Evolutionary conservation across 2,329 filamentous ascomycete species (phyloP).

Genomic region (Pyrenochaeta sp.): DNA sequence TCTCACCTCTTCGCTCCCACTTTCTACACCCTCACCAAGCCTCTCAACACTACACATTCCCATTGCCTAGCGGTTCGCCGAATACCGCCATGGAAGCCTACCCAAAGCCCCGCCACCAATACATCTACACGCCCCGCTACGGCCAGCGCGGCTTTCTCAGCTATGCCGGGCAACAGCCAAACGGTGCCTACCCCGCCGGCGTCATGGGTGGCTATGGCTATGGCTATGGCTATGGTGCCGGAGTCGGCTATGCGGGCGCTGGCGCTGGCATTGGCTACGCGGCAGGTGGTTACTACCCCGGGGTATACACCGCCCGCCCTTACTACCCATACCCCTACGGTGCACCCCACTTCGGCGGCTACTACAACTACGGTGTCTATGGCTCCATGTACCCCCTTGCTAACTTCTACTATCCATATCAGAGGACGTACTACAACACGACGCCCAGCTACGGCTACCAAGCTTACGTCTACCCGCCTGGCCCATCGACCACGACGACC

Average conservation of each 20-base stretch:
- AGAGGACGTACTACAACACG: slow-evolving; percentile 42
- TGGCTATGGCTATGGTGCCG: slow-evolving; percentile 23
- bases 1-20: slow-evolving; percentile 1
- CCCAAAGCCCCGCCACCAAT: slow-evolving; percentile 44
- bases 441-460: slow-evolving; percentile 31
- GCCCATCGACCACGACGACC: slow-evolving; percentile 21
- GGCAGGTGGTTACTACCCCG: slow-evolving; percentile 31
- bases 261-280: slow-evolving; percentile 24
- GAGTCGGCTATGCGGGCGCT: slow-evolving; percentile 19
- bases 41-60: background rate
- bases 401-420: slow-evolving; percentile 46
- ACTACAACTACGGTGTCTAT: slow-evolving; percentile 35
- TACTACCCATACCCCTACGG: slow-evolving; percentile 30
- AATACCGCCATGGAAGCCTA: slow-evolving; percentile 27
- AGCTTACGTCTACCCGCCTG: slow-evolving; percentile 36
- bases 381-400: slow-evolving; percentile 43
- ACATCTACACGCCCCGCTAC: slow-evolving; percentile 40
- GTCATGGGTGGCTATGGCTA: slow-evolving; percentile 24
- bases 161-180: slow-evolving; percentile 38
- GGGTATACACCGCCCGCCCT: slow-evolving; percentile 34
- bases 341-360: slow-evolving; percentile 27
- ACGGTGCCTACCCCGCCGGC: slow-evolving; percentile 36
- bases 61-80: background rate
- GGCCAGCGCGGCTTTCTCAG: slow-evolving; percentile 39
- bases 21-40: background rate